Conservation (phyloP, 352 stramenopile genomes). For the Thraustochytrium striatum region DNA sequence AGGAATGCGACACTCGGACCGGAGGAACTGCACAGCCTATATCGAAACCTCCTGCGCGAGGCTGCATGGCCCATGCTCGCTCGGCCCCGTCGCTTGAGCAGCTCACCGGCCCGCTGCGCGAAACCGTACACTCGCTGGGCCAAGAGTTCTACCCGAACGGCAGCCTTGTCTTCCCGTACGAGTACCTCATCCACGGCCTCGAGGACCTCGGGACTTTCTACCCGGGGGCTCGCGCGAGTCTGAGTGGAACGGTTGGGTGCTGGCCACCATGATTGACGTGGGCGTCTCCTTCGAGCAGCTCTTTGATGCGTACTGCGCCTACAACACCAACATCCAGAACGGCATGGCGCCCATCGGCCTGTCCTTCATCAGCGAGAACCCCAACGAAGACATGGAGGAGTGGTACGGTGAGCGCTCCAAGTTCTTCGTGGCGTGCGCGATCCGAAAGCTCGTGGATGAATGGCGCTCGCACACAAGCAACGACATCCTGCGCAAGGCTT, state of each 20-base stretch:
- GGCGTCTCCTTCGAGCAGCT: conserved; percentile 1
- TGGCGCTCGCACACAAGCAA: neutral
- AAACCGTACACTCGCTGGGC: neutral
- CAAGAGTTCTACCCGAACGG: conserved; percentile 6
- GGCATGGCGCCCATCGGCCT: conserved; percentile 10
- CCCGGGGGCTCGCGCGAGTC: neutral
- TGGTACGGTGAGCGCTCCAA: conserved; percentile 42
- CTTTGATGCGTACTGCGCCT: conserved; percentile 21
- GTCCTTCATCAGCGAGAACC: conserved; percentile 2
- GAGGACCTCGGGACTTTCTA: conserved; percentile 17
- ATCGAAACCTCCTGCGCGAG: conserved; percentile 24
- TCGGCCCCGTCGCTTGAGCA: neutral
- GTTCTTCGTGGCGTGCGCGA: conserved; percentile 17
- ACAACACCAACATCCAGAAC: conserved; percentile 43
- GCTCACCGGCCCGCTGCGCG: neutral
- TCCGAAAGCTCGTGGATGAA: neutral
- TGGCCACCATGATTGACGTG: conserved; percentile 5
- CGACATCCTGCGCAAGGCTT: neutral
- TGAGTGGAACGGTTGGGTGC: conserved; percentile 26
- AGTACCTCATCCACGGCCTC: conserved; percentile 34
- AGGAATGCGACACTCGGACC: conserved; percentile 31
- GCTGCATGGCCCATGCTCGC: neutral
- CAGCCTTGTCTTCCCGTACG: conserved; percentile 28
- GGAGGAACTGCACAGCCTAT: conserved; percentile 33
- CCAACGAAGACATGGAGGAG: neutral